phyloP scores from a whole-genome alignment of 1,284 basidiomycete species.

The Golubevia sp. region DNA sequence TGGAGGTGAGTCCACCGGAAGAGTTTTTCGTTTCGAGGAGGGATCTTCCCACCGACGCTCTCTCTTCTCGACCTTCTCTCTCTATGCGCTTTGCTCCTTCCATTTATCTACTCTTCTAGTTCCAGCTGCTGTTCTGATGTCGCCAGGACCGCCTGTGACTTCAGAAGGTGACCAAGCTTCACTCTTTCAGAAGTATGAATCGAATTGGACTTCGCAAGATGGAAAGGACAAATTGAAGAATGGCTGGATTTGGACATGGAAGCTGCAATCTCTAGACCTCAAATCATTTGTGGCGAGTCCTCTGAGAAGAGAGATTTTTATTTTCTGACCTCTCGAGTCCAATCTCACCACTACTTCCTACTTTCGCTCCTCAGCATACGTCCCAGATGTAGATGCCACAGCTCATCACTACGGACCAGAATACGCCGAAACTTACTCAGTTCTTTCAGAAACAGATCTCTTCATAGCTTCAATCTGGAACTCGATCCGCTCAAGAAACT shows the following conservation, averaged over 20 bases:
- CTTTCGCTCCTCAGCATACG: conserved; percentile 65
- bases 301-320: too few relatives aligned
- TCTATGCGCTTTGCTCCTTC: too few relatives aligned
- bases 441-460: conserved; percentile 72
- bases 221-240: conserved; percentile 13
- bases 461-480: conserved; percentile 75
- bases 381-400: conserved; percentile 65
- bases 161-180: conserved; percentile 4
- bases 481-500: conserved; percentile 72
- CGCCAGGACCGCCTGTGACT: conserved; percentile 41
- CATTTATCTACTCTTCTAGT: neutral
- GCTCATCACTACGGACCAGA: conserved; percentile 79
- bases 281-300: neutral
- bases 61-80: too few relatives aligned
- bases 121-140: conserved; percentile 28
- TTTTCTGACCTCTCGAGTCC: neutral
- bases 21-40: too few relatives aligned
- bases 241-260: conserved; percentile 25
- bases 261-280: neutral
- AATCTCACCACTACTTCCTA: neutral
- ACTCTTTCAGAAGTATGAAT: conserved; percentile 34
- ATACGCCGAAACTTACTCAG: conserved; percentile 59
- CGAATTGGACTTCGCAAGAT: conserved; percentile 16
- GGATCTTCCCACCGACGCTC: too few relatives aligned
- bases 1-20: conserved; percentile 8